Evolutionary conservation across 2,329 filamentous ascomycete genomes (phyloP).

Genomic region (Golovinomyces cichoracearum): DNA sequence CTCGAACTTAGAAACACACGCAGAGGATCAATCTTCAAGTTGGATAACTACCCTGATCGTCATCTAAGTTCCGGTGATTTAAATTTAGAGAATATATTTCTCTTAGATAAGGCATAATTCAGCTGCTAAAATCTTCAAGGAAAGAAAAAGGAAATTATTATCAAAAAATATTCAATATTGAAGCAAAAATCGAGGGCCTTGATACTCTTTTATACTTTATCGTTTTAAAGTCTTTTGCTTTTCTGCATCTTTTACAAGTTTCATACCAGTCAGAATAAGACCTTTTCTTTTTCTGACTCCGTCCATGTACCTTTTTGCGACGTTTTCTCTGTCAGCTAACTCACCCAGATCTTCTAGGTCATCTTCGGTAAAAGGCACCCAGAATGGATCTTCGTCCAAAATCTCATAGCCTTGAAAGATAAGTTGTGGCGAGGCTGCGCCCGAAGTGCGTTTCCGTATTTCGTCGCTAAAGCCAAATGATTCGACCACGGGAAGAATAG

Average conservation of each 20-base stretch:
- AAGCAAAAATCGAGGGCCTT: too few species aligned
- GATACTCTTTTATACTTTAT: too few species aligned
- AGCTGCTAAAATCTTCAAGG: too few species aligned
- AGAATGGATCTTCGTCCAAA: constrained; percentile 87
- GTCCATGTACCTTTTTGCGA: constrained; percentile 92
- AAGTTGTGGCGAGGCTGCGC: constrained; percentile 73
- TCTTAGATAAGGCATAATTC: too few species aligned
- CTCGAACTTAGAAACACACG: too few species aligned
- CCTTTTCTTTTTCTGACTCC: constrained; percentile 68
- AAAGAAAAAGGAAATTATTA: too few species aligned
- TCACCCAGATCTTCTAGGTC: constrained; percentile 90
- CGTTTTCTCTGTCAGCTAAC: constrained; percentile 77
- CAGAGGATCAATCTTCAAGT: too few species aligned
- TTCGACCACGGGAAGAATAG: constrained; percentile 71
- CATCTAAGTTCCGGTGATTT: too few species aligned
- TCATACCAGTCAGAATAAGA: constrained; percentile 49
- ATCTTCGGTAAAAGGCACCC: constrained; percentile 91
- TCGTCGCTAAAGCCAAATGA: constrained; percentile 92
- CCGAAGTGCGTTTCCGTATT: constrained; percentile 79
- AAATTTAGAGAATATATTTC: too few species aligned
- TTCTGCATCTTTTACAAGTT: constrained; percentile 64
- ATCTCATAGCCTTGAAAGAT: constrained; percentile 84
- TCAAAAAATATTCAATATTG: too few species aligned
- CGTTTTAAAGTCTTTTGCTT: constrained; percentile 56
- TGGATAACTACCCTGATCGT: too few species aligned